Conservation (phyloP, 1,284 basidiomycete species). For the Stereum hirsutum region DNA sequence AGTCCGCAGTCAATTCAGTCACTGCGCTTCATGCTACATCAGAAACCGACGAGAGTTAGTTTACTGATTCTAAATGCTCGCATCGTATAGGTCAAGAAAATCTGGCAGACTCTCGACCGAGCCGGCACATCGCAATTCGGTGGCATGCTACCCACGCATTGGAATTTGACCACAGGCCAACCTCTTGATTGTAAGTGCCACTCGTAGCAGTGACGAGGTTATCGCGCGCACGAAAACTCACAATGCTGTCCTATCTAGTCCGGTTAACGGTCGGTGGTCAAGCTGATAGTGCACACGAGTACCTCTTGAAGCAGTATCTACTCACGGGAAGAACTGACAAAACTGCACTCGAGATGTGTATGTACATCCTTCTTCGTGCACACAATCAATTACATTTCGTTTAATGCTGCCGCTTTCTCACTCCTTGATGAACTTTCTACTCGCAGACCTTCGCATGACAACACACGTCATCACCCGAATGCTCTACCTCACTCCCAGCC, state of each 20-base stretch:
- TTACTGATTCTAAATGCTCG: too few relatives aligned
- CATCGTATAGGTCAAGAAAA: conserved; percentile 38
- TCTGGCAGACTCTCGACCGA: conserved; percentile 38
- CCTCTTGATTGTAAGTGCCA: conserved; percentile 20
- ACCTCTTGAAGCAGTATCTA: conserved; percentile 66
- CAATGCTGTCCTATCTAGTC: not conserved
- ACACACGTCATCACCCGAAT: conserved; percentile 54
- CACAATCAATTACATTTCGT: not conserved
- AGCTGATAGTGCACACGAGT: conserved; percentile 70
- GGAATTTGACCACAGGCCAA: conserved; percentile 34
- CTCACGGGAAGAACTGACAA: conserved; percentile 52
- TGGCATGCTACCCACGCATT: conserved; percentile 47
- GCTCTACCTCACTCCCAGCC: conserved; percentile 55
- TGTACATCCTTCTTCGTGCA: conserved; percentile 13
- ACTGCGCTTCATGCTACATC: not conserved
- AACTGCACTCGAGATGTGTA: conserved; percentile 55
- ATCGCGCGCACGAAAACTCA: too few relatives aligned
- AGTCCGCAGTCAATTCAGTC: conserved; percentile 1
- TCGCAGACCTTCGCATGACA: conserved; percentile 54
- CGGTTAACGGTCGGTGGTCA: conserved; percentile 30
- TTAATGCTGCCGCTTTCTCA: conserved; percentile 1
- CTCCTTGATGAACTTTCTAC: conserved; percentile 30
- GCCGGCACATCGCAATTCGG: conserved; percentile 33
- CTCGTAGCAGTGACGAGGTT: too few relatives aligned
- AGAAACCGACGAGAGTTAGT: too few relatives aligned